A percentile compares a stretch with the other conserved stretches of the same genome.
These are phyloP conservation scores for Sarcodon aspratus DNA, from an alignment of 768 basidiomycete species.

Conservation along the genomic window DNA sequence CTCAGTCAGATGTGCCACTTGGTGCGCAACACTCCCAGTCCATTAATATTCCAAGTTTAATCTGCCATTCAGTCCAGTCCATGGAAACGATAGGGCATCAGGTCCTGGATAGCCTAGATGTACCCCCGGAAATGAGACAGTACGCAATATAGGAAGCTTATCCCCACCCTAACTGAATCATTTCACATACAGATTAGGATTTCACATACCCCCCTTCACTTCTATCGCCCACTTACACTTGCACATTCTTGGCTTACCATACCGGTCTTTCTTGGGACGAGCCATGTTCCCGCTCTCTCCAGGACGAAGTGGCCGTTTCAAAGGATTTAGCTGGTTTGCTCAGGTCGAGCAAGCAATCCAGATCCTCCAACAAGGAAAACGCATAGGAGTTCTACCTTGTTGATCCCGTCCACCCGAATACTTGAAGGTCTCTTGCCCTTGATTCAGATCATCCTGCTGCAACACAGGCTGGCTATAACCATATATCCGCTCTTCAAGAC, in stretches of 20 bases:
- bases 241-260: conserved; percentile 63
- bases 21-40: conserved; percentile 24
- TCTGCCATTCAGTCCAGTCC: conserved; percentile 23
- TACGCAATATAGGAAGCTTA: conserved; percentile 10
- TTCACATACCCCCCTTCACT: conserved; percentile 74
- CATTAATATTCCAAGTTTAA: conserved; percentile 15
- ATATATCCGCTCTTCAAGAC: no score
- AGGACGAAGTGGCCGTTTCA: conserved; percentile 30
- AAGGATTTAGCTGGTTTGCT: conserved; percentile 68
- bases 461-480: no score
- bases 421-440: not conserved
- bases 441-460: no score
- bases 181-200: conserved; percentile 45
- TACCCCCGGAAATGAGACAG: conserved; percentile 35
- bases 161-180: not conserved
- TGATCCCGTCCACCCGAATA: conserved; percentile 9
- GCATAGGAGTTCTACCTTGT: conserved; percentile 40
- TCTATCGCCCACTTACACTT: conserved; percentile 66
- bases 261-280: conserved; percentile 25
- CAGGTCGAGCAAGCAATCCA: conserved; percentile 47
- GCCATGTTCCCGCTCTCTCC: conserved; percentile 37
- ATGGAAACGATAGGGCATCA: conserved; percentile 41
- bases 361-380: conserved; percentile 43
- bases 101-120: conserved; percentile 35
- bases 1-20: conserved; percentile 30